Percentiles rank a stretch among this genome's conserved stretches.
Conservation (phyloP, 2,329 filamentous ascomycete genomes). For the Xylariales sp. region DNA sequence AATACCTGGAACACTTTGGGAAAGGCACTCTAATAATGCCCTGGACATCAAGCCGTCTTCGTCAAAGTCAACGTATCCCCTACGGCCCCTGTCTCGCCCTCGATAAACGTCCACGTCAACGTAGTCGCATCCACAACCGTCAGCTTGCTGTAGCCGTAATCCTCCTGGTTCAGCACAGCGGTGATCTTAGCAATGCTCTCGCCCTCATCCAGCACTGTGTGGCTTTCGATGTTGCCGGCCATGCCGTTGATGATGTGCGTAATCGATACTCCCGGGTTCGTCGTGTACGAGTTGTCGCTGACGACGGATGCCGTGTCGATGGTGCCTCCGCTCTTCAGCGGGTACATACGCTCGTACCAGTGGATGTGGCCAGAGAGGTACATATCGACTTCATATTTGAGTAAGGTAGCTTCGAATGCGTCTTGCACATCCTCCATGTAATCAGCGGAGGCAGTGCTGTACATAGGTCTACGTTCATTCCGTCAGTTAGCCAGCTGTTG, state of each 20-base stretch:
- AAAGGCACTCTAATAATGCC: too few relatives aligned
- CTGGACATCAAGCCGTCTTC: too few relatives aligned
- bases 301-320: background rate
- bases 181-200: slow-evolving; percentile 3
- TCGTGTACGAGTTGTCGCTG: slow-evolving; percentile 2
- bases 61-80: slow-evolving; percentile 1
- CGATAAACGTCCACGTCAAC: slow-evolving; percentile 3
- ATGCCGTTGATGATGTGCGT: slow-evolving; percentile 4
- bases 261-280: slow-evolving; percentile 1
- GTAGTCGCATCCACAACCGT: background rate
- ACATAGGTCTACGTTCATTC: slow-evolving; percentile 45
- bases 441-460: slow-evolving; percentile 28
- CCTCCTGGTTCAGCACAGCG: background rate
- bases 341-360: slow-evolving; percentile 1
- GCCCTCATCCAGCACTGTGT: background rate
- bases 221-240: slow-evolving; percentile 4
- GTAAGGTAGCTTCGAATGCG: slow-evolving; percentile 50
- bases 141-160: slow-evolving; percentile 3
- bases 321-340: background rate
- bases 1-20: too few relatives aligned
- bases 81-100: background rate
- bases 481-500: too few relatives aligned
- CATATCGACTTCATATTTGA: slow-evolving; percentile 53
- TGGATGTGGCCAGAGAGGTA: slow-evolving; percentile 28
- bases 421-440: slow-evolving; percentile 24